A percentile compares a stretch with the other conserved stretches of the same genome.
Conservation (phyloP, 129 eudicot genomes). For the Centaurea solstitialis region DNA sequence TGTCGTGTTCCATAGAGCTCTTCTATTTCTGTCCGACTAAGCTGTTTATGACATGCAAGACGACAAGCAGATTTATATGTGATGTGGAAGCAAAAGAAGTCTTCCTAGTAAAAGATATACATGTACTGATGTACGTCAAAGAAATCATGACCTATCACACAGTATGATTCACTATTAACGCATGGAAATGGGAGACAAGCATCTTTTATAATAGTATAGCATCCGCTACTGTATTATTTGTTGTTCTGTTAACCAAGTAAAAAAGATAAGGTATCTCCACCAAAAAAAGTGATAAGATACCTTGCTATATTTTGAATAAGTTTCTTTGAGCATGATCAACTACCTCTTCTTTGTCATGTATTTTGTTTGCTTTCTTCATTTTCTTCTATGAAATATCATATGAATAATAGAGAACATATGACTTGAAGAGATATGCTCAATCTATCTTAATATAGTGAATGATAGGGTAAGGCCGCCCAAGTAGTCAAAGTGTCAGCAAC, state of each 20-base stretch:
- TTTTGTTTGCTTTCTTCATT: background rate
- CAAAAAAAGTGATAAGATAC: conserved; percentile 4
- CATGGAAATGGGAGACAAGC: conserved; percentile 7
- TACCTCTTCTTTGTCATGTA: background rate
- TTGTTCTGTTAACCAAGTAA: background rate
- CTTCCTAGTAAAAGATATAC: background rate
- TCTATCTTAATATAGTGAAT: background rate
- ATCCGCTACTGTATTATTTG: background rate
- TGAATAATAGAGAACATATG: background rate
- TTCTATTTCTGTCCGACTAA: conserved; percentile 66
- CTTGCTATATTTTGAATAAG: background rate
- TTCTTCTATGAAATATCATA: background rate
- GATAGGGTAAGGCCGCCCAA: background rate
- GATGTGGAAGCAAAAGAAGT: background rate
- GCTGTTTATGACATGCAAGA: conserved; percentile 46
- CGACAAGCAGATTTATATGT: conserved; percentile 7
- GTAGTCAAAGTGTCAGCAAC: conserved; percentile 1
- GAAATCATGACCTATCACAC: conserved; percentile 1
- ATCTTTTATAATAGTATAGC: background rate
- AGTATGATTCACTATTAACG: background rate
- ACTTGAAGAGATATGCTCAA: background rate
- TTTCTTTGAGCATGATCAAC: conserved; percentile 5
- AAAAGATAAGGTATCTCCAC: conserved; percentile 7
- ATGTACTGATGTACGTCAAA: background rate
- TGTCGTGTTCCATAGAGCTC: conserved; percentile 89